Conservation (phyloP, 2,329 filamentous ascomycete genomes). For the Didymella sp. region DNA sequence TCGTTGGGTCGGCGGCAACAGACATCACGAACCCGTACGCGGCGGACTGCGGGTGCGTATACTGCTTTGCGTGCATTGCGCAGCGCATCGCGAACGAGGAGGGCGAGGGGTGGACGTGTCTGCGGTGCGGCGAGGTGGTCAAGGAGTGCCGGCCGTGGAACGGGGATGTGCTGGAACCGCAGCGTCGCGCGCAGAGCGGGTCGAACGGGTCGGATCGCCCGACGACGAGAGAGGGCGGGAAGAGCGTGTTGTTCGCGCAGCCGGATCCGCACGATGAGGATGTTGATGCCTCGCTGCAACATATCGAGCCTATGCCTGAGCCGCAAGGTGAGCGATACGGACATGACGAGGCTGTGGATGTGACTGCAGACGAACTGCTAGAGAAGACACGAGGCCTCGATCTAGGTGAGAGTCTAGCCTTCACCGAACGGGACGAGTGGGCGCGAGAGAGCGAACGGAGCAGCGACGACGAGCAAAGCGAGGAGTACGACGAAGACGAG, state of each 20-base stretch:
- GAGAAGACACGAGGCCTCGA: constrained; percentile 33
- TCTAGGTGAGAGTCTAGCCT: constrained; percentile 37
- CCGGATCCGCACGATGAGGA: neutral
- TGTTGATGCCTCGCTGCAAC: constrained; percentile 11
- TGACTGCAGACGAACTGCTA: constrained; percentile 5
- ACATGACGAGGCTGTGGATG: constrained; percentile 2
- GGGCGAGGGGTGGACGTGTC: constrained; percentile 90
- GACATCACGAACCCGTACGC: constrained; percentile 98
- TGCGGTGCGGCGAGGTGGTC: constrained; percentile 84
- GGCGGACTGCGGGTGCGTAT: constrained; percentile 87
- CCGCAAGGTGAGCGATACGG: neutral
- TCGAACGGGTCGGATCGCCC: neutral
- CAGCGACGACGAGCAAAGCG: constrained; percentile 40
- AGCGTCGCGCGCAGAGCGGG: constrained; percentile 3
- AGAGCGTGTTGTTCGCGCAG: constrained; percentile 31
- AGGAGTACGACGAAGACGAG: constrained; percentile 50
- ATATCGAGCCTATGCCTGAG: constrained; percentile 31
- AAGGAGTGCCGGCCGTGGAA: constrained; percentile 90
- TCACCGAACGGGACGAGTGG: constrained; percentile 48
- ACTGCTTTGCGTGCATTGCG: constrained; percentile 96
- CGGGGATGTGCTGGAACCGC: constrained; percentile 79
- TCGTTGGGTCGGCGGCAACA: constrained; percentile 86
- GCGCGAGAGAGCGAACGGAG: constrained; percentile 36
- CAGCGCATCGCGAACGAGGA: constrained; percentile 89
- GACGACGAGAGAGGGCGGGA: constrained; percentile 9